Conservation (phyloP, 768 basidiomycete genomes). For the Suillus americanus region DNA sequence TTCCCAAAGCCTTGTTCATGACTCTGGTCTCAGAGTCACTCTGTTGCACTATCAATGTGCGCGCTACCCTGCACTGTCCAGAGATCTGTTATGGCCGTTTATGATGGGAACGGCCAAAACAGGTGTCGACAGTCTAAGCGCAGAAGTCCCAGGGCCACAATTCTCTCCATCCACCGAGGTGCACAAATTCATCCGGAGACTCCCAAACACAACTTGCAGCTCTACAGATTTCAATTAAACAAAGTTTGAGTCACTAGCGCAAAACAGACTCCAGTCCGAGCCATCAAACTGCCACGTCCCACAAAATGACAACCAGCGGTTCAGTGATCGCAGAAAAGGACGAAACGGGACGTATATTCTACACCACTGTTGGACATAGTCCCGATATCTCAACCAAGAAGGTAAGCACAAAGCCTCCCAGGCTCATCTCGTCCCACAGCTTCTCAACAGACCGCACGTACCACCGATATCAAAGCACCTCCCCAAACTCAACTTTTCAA, state of each 20-base stretch:
- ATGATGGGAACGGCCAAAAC: not conserved
- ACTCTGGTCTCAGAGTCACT: not conserved
- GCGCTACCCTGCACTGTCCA: not conserved
- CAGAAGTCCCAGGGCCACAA: not conserved
- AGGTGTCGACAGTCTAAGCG: not conserved
- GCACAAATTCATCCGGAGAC: not conserved
- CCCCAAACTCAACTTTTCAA: not conserved
- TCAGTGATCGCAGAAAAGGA: not conserved
- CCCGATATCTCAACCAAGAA: not conserved
- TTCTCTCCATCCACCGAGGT: not conserved
- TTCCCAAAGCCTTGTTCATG: no score
- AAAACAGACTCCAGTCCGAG: not conserved
- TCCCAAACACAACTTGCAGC: not conserved
- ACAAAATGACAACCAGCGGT: not conserved
- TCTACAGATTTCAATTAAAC: not conserved
- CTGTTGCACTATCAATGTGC: not conserved
- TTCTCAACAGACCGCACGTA: not conserved
- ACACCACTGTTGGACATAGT: not conserved
- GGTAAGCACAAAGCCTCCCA: not conserved
- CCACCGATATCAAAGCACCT: not conserved
- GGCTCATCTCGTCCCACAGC: not conserved
- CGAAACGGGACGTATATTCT: constrained; percentile 1
- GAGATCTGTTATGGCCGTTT: not conserved
- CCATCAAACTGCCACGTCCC: not conserved
- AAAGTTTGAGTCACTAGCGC: not conserved